Percentiles rank a stretch among this genome's conserved stretches.
These are phyloP conservation scores for Colletotrichum abscissum DNA, from an alignment of 2,329 filamentous ascomycete genomes.

Conservation along the genomic window DNA sequence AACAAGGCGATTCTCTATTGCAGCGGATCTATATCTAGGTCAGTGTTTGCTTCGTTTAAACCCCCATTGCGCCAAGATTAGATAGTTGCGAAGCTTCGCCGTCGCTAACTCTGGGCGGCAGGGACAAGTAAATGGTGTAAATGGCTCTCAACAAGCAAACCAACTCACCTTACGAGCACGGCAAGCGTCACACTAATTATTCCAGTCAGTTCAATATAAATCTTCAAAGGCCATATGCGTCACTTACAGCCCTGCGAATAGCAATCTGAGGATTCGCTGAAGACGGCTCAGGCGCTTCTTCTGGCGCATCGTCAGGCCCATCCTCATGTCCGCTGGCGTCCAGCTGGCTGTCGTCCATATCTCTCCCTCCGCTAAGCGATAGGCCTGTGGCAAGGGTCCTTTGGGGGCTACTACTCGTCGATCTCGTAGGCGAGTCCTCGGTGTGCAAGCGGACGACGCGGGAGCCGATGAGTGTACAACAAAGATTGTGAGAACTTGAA, in stretches of 20 bases:
- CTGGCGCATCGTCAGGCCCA: slow-evolving; percentile 16
- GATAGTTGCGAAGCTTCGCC: not conserved
- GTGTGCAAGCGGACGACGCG: not conserved
- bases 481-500: not conserved
- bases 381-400: not conserved
- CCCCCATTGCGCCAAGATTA: not conserved
- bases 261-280: slow-evolving; percentile 9
- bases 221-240: not conserved
- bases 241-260: slow-evolving; percentile 33
- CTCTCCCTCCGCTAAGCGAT: not conserved
- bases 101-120: not conserved
- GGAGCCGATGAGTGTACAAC: not conserved
- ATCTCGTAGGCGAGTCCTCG: not conserved
- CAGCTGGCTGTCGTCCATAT: slow-evolving; percentile 32
- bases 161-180: slow-evolving; percentile 45
- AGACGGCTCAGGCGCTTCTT: slow-evolving; percentile 16
- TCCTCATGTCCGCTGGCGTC: slow-evolving; percentile 31
- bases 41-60: not conserved
- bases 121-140: not conserved
- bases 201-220: not conserved
- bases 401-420: not conserved
- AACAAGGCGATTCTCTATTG: slow-evolving; percentile 50
- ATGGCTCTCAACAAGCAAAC: not conserved
- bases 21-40: slow-evolving; percentile 46
- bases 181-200: slow-evolving; percentile 45